Evolutionary conservation across 768 basidiomycete genomes (phyloP).

Genomic region (Mycena maculata): DNA sequence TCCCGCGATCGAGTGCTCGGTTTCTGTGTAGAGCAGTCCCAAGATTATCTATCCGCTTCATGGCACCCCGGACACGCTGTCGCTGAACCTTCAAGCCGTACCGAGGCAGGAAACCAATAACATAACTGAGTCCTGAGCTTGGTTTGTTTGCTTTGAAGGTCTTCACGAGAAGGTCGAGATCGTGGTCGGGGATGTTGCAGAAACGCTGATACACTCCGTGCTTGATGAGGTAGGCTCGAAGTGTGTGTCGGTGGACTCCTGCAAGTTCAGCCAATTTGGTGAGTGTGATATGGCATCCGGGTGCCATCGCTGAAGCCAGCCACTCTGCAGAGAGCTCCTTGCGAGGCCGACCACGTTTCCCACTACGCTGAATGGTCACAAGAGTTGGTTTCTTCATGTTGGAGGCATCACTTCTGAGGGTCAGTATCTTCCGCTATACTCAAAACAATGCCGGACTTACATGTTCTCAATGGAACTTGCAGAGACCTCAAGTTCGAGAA

Average conservation of each 20-base stretch:
- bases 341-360: constrained; percentile 6
- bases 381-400: not conserved
- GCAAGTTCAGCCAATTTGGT: constrained; percentile 23
- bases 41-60: constrained; percentile 25
- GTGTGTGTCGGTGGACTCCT: constrained; percentile 28
- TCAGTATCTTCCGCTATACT: not conserved
- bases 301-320: constrained; percentile 22
- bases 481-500: not conserved
- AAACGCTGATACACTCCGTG: constrained; percentile 25
- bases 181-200: constrained; percentile 30
- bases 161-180: constrained; percentile 31
- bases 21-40: not conserved
- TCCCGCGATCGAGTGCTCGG: not conserved
- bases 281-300: constrained; percentile 21
- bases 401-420: not conserved
- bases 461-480: not conserved
- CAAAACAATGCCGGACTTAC: not conserved
- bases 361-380: not conserved
- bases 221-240: constrained; percentile 25
- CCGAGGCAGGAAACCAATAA: constrained; percentile 26
- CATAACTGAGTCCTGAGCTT: constrained; percentile 36
- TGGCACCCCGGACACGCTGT: not conserved
- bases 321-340: constrained; percentile 9
- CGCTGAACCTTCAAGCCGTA: constrained; percentile 35
- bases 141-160: constrained; percentile 19